These are phyloP conservation scores for Hypoxylon fragiforme DNA, from an alignment of 495 filamentous ascomycete species.

Conservation along the genomic window DNA sequence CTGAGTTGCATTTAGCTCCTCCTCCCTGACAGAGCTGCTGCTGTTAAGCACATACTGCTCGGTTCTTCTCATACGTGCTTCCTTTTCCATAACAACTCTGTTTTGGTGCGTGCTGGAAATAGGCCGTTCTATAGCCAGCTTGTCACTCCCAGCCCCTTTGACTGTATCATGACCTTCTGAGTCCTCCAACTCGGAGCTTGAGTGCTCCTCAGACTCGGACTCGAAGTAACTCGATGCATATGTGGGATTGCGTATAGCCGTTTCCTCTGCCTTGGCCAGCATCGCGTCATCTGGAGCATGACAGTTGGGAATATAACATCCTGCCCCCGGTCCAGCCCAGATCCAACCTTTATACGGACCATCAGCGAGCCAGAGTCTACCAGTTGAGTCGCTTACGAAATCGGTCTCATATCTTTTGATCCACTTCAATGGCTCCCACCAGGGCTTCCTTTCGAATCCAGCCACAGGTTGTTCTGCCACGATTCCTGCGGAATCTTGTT, in stretches of 20 bases:
- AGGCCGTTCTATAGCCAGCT: no score
- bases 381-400: constrained; percentile 1
- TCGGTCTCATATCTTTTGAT: constrained; percentile 16
- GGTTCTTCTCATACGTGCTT: constrained; percentile 7
- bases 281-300: constrained; percentile 8
- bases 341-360: constrained; percentile 23
- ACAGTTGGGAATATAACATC: constrained; percentile 11
- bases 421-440: constrained; percentile 18
- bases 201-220: not conserved
- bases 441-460: not conserved
- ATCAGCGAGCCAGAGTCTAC: constrained; percentile 6
- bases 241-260: not conserved
- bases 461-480: not conserved
- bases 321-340: constrained; percentile 5
- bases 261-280: constrained; percentile 15
- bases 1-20: not conserved
- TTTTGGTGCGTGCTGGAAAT: not conserved
- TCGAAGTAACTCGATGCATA: not conserved
- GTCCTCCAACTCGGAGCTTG: no score
- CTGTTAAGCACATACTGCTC: constrained; percentile 17
- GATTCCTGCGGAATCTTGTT: not conserved
- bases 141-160: no score
- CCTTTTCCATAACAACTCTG: not conserved
- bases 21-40: not conserved
- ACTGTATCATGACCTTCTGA: no score